Evolutionary conservation across 2,329 filamentous ascomycete genomes (phyloP).

Genomic region (Colletotrichum sansevieriae): DNA sequence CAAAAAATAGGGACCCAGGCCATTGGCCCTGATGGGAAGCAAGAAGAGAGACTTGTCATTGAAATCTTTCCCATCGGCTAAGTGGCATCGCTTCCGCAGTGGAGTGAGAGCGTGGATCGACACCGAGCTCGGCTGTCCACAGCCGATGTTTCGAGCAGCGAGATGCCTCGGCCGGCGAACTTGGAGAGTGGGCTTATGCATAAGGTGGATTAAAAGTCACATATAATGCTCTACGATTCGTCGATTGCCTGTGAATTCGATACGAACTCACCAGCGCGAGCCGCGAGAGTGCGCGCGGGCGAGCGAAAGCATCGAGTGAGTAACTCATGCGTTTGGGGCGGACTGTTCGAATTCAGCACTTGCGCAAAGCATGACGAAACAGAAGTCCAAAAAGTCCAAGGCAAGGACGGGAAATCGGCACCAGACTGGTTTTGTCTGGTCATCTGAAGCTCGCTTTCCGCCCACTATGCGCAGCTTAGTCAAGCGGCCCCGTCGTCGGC

Average conservation of each 20-base stretch:
- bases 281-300: not conserved
- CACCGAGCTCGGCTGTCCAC: slow-evolving; percentile 36
- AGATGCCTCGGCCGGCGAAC: slow-evolving; percentile 31
- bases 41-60: slow-evolving; percentile 6
- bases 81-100: slow-evolving; percentile 31
- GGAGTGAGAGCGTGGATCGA: slow-evolving; percentile 35
- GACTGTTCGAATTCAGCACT: slow-evolving; percentile 21
- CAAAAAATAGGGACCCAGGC: slow-evolving; percentile 6
- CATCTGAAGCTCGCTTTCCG: slow-evolving; percentile 20
- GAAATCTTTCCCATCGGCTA: slow-evolving; percentile 27
- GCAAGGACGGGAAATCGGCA: slow-evolving; percentile 20
- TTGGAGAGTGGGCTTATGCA: slow-evolving; percentile 2
- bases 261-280: not conserved
- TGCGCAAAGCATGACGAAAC: slow-evolving; percentile 10
- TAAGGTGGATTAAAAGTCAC: not conserved
- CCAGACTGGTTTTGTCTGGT: not conserved
- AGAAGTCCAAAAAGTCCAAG: not conserved
- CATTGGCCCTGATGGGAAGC: slow-evolving; percentile 31
- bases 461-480: slow-evolving; percentile 13
- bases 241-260: not conserved
- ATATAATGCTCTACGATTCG: too few species aligned
- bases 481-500: slow-evolving; percentile 20
- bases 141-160: slow-evolving; percentile 36
- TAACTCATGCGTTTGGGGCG: not conserved
- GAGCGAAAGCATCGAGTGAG: slow-evolving; percentile 2